Percentiles rank a stretch among this genome's conserved stretches.
phyloP scores from a whole-genome alignment of 2,329 filamentous ascomycete species.

The Fusarium tanahbumbuense region DNA sequence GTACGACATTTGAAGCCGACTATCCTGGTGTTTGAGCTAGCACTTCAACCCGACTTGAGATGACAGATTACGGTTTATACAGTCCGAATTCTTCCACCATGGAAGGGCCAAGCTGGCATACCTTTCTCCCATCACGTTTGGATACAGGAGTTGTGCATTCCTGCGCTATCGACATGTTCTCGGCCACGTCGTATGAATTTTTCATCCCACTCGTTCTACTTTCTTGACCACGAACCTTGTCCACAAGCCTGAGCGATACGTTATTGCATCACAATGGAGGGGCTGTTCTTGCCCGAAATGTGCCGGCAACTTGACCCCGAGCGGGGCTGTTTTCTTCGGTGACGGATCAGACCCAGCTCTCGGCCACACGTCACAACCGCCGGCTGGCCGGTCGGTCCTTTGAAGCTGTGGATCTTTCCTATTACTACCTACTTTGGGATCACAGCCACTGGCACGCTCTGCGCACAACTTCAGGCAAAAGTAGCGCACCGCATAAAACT shows the following conservation, averaged over 20 bases:
- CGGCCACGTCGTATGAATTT: conserved; percentile 22
- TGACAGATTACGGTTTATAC: not conserved
- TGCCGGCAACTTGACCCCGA: conserved; percentile 17
- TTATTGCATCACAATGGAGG: conserved; percentile 13
- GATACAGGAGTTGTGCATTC: not conserved
- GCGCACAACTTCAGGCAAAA: conserved; percentile 7
- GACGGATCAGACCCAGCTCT: conserved; percentile 35
- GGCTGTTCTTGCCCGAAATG: conserved; percentile 18
- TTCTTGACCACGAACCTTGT: conserved; percentile 33
- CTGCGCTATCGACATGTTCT: conserved; percentile 6
- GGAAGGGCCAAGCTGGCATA: not conserved
- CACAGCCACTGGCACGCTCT: not conserved
- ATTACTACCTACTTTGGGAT: conserved; percentile 21
- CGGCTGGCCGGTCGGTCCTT: conserved; percentile 15
- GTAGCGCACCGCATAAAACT: conserved; percentile 20
- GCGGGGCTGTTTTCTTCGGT: conserved; percentile 33
- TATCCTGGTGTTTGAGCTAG: not conserved
- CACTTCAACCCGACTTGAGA: not conserved
- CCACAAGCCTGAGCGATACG: conserved; percentile 1
- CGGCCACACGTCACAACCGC: conserved; percentile 10
- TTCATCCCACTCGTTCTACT: conserved; percentile 13
- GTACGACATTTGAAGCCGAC: not conserved
- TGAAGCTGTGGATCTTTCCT: conserved; percentile 20
- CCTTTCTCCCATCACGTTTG: not conserved
- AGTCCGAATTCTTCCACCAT: not conserved